Conservation (phyloP, 805 yeast genomes). For the Peterozyma toletana region DNA sequence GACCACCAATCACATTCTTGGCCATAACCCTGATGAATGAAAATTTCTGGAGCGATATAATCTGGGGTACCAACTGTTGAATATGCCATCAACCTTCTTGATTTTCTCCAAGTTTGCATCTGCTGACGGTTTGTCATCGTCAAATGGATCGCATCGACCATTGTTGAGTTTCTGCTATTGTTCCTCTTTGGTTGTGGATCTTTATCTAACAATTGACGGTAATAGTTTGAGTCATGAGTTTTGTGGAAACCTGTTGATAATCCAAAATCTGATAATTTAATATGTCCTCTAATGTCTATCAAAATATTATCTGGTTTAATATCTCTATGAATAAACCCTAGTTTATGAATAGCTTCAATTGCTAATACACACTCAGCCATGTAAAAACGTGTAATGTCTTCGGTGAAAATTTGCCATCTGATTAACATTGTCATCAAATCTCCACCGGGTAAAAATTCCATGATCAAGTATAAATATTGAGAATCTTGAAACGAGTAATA, state of each 20-base stretch:
- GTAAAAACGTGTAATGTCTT: conserved; percentile 86
- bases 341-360: conserved; percentile 86
- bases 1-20: conserved; percentile 99
- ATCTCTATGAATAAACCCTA: conserved; percentile 94
- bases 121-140: conserved; percentile 94
- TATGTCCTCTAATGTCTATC: conserved; percentile 59
- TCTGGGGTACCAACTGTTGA: conserved; percentile 97
- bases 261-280: conserved; percentile 67
- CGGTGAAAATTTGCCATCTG: conserved; percentile 90
- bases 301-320: conserved; percentile 93
- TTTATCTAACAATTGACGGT: conserved; percentile 72
- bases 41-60: conserved; percentile 93
- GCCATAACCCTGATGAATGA: conserved; percentile 88
- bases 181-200: conserved; percentile 26
- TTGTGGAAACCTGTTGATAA: conserved; percentile 87
- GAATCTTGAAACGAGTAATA: conserved; percentile 80
- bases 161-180: conserved; percentile 66
- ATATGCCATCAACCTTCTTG: conserved; percentile 88
- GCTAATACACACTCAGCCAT: conserved; percentile 96
- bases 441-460: conserved; percentile 82
- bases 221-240: conserved; percentile 86
- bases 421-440: conserved; percentile 93
- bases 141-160: conserved; percentile 91
- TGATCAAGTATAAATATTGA: conserved; percentile 65
- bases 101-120: conserved; percentile 93